phyloP scores from a whole-genome alignment of 129 eudicot species.

The Calendula officinalis region DNA sequence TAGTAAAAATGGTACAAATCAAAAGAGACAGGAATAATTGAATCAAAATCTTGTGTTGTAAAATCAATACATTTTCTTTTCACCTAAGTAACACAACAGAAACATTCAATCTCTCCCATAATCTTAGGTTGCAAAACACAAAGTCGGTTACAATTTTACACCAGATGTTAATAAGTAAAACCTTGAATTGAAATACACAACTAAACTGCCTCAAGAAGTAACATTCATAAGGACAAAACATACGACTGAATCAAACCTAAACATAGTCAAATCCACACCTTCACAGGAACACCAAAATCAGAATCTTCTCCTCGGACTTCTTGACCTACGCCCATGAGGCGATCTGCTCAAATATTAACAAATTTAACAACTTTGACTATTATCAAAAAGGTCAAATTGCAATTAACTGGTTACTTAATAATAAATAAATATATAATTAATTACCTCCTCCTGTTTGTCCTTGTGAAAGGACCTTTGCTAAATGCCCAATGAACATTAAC shows the following conservation, averaged over 20 bases:
- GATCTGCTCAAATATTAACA: conserved; percentile 22
- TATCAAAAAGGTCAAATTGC: not conserved
- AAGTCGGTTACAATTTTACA: conserved; percentile 20
- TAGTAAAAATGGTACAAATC: too few relatives aligned
- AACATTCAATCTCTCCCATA: conserved; percentile 11
- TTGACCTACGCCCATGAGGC: conserved; percentile 45
- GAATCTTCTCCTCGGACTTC: conserved; percentile 56
- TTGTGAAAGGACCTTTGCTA: conserved; percentile 88
- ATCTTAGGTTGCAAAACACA: conserved; percentile 15
- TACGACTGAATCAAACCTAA: conserved; percentile 21
- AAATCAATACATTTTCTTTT: too few relatives aligned
- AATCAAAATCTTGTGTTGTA: too few relatives aligned
- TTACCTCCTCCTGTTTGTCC: conserved; percentile 77
- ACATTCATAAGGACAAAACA: not conserved
- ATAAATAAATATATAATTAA: conserved; percentile 18
- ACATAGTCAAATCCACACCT: conserved; percentile 23
- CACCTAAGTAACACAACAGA: not conserved
- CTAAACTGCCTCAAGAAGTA: conserved; percentile 6
- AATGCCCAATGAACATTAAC: conserved; percentile 94
- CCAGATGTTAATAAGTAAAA: conserved; percentile 20
- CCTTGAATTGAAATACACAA: conserved; percentile 22
- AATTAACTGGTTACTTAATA: not conserved
- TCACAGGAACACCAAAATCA: conserved; percentile 19
- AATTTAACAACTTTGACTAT: not conserved
- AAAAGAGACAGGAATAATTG: too few relatives aligned